A percentile compares a stretch with the other conserved stretches of the same genome.
These are phyloP conservation scores for Fraxinus pennsylvanica DNA, from an alignment of 257 asterid species.

Conservation along the genomic window DNA sequence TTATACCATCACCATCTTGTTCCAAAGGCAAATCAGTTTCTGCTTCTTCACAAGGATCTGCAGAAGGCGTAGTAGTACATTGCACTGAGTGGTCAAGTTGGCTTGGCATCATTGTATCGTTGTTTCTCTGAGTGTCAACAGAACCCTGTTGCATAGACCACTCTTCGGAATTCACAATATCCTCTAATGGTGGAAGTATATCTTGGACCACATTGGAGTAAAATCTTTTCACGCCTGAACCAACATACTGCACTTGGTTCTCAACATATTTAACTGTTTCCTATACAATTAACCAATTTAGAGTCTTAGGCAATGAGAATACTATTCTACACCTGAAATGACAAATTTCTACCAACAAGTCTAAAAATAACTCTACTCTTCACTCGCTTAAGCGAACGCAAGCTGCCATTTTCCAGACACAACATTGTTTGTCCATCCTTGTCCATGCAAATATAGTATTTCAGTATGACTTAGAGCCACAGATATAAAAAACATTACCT, in stretches of 20 bases:
- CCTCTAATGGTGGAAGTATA: constrained; percentile 38
- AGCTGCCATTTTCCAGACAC: not conserved
- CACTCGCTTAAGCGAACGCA: not conserved
- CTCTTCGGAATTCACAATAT: constrained; percentile 21
- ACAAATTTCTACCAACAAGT: not conserved
- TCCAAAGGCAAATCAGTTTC: constrained; percentile 24
- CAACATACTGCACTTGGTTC: constrained; percentile 64
- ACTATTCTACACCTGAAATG: not conserved
- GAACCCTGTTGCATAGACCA: constrained; percentile 26
- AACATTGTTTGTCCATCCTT: not conserved
- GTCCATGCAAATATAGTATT: constrained; percentile 15
- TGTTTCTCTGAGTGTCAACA: constrained; percentile 8
- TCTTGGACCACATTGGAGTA: constrained; percentile 58
- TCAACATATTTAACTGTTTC: constrained; percentile 57
- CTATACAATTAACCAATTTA: constrained; percentile 38
- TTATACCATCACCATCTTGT: constrained; percentile 22
- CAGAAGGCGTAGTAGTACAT: constrained; percentile 7
- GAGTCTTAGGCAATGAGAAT: not conserved
- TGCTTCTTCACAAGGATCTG: constrained; percentile 28
- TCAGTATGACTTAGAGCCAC: not conserved
- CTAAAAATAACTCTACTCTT: not conserved
- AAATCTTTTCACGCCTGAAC: constrained; percentile 51
- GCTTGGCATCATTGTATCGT: constrained; percentile 5
- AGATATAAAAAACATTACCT: constrained; percentile 41
- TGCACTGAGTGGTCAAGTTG: constrained; percentile 18